Base-by-base conservation (phyloP, 495 filamentous ascomycete species). In the Rhizodiscina lignyota region DNA sequence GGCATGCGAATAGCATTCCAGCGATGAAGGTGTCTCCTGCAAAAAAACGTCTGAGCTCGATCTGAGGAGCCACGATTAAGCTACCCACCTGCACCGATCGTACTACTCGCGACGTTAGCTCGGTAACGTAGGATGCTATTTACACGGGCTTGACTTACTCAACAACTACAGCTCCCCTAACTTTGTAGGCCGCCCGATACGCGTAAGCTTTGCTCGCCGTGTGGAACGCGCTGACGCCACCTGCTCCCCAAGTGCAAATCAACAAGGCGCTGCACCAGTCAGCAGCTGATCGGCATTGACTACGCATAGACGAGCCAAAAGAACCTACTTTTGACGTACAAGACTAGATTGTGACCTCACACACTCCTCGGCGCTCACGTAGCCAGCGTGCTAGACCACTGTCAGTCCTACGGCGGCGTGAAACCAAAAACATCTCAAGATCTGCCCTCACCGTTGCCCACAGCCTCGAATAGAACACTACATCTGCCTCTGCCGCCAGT, bases 1-100 rank as follows among this genome's bases (percentile, higher is more conserved):
- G 53, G 42, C 78, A 46, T 15, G 62, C 65, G 49, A 72, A 81
- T 28, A 82, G 51, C 51, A 81, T 70, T 18, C 75, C 78, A 5
- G 77, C 77, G 40, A 79, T 71, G 43, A 83, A 82, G 1, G 77
- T 81, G 48, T 83, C 77, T 44, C 77, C 78, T 38, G 78, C 78
- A 30, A 77, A 76, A 32, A 80, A 65, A 6, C 75, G 65, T 45
- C 75, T 81, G 17, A 29, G 12, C 3, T 21, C 4, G 15, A 24
- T 61, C 27, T 54, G 51, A 30, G 2, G 20, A 12, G 18, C 6
- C 2, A 19, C 21, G 21, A 34, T 30, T 4, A 19, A 12, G 8
- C 18, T 36, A 16, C 21, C n/a, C n/a, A n/a, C n/a, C n/a, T n/a
- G n/a, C n/a, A n/a, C n/a, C 16, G 10, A 35, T 68, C 74, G 57